Base-by-base conservation (phyloP, 805 yeast genomes). In the Lipomyces kockii region DNA sequence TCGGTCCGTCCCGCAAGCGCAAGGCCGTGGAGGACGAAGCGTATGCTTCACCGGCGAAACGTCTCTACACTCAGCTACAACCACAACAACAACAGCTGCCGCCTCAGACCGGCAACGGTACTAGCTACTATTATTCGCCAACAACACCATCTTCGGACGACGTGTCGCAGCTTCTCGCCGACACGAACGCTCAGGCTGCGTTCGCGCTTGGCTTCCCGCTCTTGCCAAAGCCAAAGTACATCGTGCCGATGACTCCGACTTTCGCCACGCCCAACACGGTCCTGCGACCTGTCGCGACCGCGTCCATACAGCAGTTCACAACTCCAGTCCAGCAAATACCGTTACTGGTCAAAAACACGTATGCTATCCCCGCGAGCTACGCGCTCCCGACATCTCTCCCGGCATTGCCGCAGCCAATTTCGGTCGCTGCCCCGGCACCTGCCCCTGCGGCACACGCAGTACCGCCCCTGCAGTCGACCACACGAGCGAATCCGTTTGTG, bases 401-500 rank as follows among this genome's bases (percentile, higher is more conserved):
- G n/a, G n/a, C 12, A 4, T 17, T 34, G 37, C 37, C 43, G 8
- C 49, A 43, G 20, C 29, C 55, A 4, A 11, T 52, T 12, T 29
- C 55, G 12, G 34, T 11, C 34, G 34, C 32, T 9, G 27, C 53
- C 7, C 53, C 53, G 12, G 27, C 12, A 2, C 34, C 34, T 9
- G 34, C 4, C 32, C 12, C 29, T 3, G 35, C 27, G 34, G n/a
- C 55, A 22, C 34, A 17, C 6, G 43, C 60, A 17, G 7, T 29
- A 6, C 22, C 54, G 34, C 20, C 60, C 4, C 12, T 22, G 56
- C 60, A 14, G 20, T 25, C 60, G 60, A 4, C 34, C 2, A 12
- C 61, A n/a, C 57, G 64, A 2, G 55, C 63, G 17, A 59, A 60
- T 39, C 69, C 69, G 2, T 66, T 63, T 56, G 54, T 61, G 25